Percentiles rank a stretch among this genome's conserved stretches.
These are phyloP conservation scores for Vachellia pachyceras DNA, from an alignment of 306 rosid genomes.

Conservation along the genomic window DNA sequence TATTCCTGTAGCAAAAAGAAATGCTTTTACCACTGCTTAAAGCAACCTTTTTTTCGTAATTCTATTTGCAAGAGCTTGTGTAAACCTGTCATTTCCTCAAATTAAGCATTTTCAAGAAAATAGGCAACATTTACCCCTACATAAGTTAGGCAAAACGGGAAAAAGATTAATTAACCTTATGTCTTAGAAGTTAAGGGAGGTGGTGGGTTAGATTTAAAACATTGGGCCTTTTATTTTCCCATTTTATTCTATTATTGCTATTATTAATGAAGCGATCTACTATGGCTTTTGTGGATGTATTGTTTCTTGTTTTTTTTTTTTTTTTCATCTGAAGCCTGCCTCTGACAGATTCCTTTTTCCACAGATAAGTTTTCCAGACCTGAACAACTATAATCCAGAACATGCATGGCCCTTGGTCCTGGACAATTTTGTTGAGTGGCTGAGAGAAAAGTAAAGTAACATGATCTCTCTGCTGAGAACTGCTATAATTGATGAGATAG, in stretches of 20 bases:
- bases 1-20: not conserved
- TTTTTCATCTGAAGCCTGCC: not conserved
- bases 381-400: conserved; percentile 73
- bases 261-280: not conserved
- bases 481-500: conserved; percentile 36
- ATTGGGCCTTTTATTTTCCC: not conserved
- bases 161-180: not conserved
- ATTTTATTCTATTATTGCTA: not conserved
- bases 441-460: conserved; percentile 62
- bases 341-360: conserved; percentile 11
- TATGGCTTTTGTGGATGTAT: conserved; percentile 13
- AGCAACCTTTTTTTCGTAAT: not conserved
- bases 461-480: conserved; percentile 48
- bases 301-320: not conserved
- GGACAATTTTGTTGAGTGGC: conserved; percentile 94
- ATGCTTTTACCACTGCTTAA: not conserved
- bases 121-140: not conserved
- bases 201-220: not conserved
- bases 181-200: not conserved
- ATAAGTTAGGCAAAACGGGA: not conserved
- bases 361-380: conserved; percentile 86
- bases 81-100: not conserved
- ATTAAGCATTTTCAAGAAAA: not conserved
- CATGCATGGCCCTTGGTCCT: conserved; percentile 98
- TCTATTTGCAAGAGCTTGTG: not conserved